A percentile compares a stretch with the other conserved stretches of the same genome.
These are phyloP conservation scores for Hypericum androsaemum DNA, from an alignment of 345 rosid species.

Conservation along the genomic window DNA sequence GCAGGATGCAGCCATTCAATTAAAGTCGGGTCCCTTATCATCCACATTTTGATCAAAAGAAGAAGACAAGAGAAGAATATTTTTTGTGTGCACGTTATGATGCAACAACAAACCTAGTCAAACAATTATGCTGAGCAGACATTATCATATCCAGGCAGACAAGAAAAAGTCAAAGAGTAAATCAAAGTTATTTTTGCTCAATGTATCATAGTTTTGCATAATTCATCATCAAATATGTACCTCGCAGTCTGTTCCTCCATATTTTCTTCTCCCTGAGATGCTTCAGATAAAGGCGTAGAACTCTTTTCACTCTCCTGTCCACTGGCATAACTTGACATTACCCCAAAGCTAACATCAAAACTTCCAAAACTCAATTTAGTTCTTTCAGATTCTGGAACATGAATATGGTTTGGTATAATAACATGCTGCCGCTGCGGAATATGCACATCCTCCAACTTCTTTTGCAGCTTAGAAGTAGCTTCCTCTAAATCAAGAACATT, in stretches of 20 bases:
- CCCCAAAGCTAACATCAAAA: conserved; percentile 70
- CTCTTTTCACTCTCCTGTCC: conserved; percentile 56
- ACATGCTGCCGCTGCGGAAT: conserved; percentile 79
- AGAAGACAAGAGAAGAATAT: too few species aligned
- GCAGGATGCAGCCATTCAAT: too few species aligned
- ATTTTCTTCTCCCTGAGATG: conserved; percentile 49
- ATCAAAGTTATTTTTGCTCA: too few species aligned
- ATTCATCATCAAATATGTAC: conserved; percentile 22
- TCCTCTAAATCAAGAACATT: conserved; percentile 44
- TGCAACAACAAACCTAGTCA: too few species aligned
- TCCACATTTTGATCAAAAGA: too few species aligned
- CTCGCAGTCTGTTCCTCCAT: conserved; percentile 48
- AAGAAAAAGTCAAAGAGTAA: too few species aligned
- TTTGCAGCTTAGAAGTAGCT: conserved; percentile 51
- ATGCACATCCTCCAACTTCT: conserved; percentile 60
- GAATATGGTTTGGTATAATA: conserved; percentile 83
- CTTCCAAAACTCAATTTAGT: conserved; percentile 90
- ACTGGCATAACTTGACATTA: conserved; percentile 25
- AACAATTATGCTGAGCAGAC: too few species aligned
- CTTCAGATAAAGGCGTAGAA: conserved; percentile 51
- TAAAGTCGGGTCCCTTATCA: too few species aligned
- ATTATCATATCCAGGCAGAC: too few species aligned
- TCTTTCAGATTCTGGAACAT: conserved; percentile 89
- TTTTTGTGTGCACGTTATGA: too few species aligned
- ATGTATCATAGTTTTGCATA: too few species aligned